Conservation (phyloP, 352 stramenopile genomes). For the Phytopythium vexans region DNA sequence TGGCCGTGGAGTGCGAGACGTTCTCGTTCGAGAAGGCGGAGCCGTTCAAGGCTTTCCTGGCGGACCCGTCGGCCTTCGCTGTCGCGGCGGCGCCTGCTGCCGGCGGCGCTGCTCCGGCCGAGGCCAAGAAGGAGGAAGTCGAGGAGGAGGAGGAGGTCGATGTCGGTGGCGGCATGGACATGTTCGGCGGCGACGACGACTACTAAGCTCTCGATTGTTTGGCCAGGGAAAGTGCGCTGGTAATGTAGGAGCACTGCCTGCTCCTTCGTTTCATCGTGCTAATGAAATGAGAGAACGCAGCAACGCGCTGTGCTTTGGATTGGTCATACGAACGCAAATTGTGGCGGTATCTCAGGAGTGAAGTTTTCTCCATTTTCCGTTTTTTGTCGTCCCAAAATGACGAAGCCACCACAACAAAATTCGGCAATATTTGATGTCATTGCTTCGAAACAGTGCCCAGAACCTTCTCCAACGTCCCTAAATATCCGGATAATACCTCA, state of each 20-base stretch:
- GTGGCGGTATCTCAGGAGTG: not conserved
- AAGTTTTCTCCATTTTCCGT: not conserved
- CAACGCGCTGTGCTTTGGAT: conserved; percentile 5
- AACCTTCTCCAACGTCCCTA: conserved; percentile 11
- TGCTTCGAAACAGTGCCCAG: conserved; percentile 2
- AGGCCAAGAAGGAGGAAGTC: conserved; percentile 54
- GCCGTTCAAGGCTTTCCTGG: conserved; percentile 95
- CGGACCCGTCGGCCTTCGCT: conserved; percentile 93
- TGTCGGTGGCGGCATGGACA: conserved; percentile 86
- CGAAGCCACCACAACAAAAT: too few relatives aligned
- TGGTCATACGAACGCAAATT: not conserved
- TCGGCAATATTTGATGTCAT: not conserved
- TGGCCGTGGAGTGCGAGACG: conserved; percentile 93
- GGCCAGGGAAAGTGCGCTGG: not conserved
- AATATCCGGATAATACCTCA: not conserved
- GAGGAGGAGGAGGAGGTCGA: conserved; percentile 84
- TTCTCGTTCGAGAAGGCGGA: conserved; percentile 99
- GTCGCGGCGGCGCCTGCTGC: conserved; percentile 80
- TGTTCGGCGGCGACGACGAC: conserved; percentile 73
- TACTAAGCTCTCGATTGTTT: conserved; percentile 40
- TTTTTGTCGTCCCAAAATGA: not conserved
- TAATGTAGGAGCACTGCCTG: not conserved
- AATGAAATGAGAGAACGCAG: conserved; percentile 8
- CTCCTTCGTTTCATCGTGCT: conserved; percentile 1
- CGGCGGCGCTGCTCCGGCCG: conserved; percentile 62